Base-by-base conservation (phyloP, 805 yeast genomes). In the Starmera dryadoides region DNA sequence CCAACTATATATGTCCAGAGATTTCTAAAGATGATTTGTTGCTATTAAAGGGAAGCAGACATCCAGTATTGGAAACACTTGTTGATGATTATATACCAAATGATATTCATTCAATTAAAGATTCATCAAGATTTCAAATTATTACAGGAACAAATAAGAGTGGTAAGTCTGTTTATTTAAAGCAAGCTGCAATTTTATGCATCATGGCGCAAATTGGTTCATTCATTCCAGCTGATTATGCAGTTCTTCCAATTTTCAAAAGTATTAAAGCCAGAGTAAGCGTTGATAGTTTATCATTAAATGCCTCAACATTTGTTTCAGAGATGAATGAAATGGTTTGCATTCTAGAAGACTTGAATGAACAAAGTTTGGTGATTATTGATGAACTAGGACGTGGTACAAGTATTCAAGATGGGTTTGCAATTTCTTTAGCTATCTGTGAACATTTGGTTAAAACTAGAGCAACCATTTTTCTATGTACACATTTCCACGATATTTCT, bases 111-210 rank as follows among this genome's bases (percentile, higher is more conserved):
- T 56, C 63, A 4, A 47, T 59, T 6, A 42, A 50, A 5, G 60
- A 56, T 9, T 53, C 60, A 7, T 68, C 75, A 3, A 47, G 68
- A 22, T 49, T 73, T 8, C 74, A 71, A 40, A 63, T 77, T 2
- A 63, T 77, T 5, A 76, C 81, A 0, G 82, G 83, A 0, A 73
- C 77, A 3, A 77, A 77, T 44, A 74, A 75, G 79, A 77, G 81
- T 36, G 84, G 83, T 2, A 78, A 77, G 48, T 76, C 82, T 0
- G 71, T 77, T 5, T 74, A 73, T 42, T 64, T 78, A 31, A 68
- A 69, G 37, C 79, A 75, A 45, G 61, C 73, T 7, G 75, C 77
- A 1, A 46, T 75, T 6, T 45, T 73, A 9, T 60, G 62, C 2
- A 64, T 77, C 6, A 61, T 79, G 68, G 72, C 77, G 0, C 85